These are phyloP conservation scores for Raphanus raphanistrum DNA, from an alignment of 345 rosid genomes.

Conservation along the genomic window DNA sequence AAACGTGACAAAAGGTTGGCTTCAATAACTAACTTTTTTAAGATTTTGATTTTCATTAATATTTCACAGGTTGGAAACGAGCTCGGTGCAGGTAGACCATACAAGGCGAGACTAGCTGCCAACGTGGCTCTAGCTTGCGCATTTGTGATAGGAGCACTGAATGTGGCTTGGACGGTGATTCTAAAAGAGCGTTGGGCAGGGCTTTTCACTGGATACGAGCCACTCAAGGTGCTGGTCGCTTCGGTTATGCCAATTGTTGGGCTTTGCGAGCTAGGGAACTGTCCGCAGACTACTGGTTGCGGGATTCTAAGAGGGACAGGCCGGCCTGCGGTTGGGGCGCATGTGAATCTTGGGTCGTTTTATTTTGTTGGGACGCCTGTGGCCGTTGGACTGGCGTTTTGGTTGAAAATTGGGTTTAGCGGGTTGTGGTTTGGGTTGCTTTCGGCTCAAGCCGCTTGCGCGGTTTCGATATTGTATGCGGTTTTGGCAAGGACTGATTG, in stretches of 20 bases:
- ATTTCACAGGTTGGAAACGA: conserved; percentile 78
- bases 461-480: conserved; percentile 58
- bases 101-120: conserved; percentile 80
- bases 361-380: conserved; percentile 95
- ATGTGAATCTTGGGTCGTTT: conserved; percentile 76
- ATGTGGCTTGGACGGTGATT: conserved; percentile 76
- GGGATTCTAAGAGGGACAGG: conserved; percentile 93
- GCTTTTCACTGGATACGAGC: conserved; percentile 63
- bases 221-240: conserved; percentile 65
- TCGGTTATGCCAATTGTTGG: conserved; percentile 89
- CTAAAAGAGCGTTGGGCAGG: conserved; percentile 75
- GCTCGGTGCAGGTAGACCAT: conserved; percentile 91
- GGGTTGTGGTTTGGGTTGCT: conserved; percentile 93
- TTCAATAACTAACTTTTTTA: conserved; percentile 14
- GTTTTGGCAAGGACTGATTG: conserved; percentile 72
- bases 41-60: neutral
- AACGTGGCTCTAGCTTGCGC: conserved; percentile 86
- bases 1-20: conserved; percentile 35
- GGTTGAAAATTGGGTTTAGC: conserved; percentile 69
- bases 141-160: conserved; percentile 64
- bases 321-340: conserved; percentile 78
- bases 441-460: conserved; percentile 90
- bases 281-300: conserved; percentile 97
- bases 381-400: conserved; percentile 82
- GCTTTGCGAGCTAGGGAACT: conserved; percentile 89